Percentiles rank a stretch among this genome's conserved stretches.
phyloP scores from a whole-genome alignment of 306 rosid species.

The Cucurbita ficifolia region DNA sequence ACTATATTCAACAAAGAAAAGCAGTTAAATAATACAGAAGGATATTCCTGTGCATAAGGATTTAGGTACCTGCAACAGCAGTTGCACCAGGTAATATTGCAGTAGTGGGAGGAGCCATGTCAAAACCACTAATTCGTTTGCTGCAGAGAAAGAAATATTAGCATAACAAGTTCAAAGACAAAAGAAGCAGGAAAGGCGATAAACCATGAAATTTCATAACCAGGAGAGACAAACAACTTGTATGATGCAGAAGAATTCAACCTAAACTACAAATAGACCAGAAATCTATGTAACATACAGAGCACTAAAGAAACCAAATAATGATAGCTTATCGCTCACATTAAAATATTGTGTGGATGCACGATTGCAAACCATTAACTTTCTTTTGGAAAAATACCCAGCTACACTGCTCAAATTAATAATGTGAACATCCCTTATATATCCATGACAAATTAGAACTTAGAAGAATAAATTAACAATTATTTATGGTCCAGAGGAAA shows the following conservation, averaged over 20 bases:
- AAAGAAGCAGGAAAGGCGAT: background rate
- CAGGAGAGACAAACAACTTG: background rate
- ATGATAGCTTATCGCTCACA: background rate
- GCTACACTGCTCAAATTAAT: background rate
- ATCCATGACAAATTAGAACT: background rate
- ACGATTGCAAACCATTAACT: background rate
- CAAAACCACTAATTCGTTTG: constrained; percentile 98
- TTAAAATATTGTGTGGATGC: background rate
- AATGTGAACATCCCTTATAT: background rate
- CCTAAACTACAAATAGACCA: background rate
- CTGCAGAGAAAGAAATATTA: constrained; percentile 38
- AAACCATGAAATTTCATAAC: background rate
- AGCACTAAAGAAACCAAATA: background rate
- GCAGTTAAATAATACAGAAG: constrained; percentile 45
- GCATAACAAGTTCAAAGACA: constrained; percentile 11
- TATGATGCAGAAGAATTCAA: background rate
- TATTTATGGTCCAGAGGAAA: background rate
- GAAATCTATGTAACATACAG: background rate
- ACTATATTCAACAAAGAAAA: constrained; percentile 56
- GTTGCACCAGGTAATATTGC: constrained; percentile 55
- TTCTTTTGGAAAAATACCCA: background rate
- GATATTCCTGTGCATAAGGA: constrained; percentile 13
- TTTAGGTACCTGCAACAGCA: constrained; percentile 56
- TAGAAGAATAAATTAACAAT: background rate
- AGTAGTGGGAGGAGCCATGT: constrained; percentile 95